Evolutionary conservation across 768 basidiomycete genomes (phyloP).

Genomic region (Phanerochaete sordida): DNA sequence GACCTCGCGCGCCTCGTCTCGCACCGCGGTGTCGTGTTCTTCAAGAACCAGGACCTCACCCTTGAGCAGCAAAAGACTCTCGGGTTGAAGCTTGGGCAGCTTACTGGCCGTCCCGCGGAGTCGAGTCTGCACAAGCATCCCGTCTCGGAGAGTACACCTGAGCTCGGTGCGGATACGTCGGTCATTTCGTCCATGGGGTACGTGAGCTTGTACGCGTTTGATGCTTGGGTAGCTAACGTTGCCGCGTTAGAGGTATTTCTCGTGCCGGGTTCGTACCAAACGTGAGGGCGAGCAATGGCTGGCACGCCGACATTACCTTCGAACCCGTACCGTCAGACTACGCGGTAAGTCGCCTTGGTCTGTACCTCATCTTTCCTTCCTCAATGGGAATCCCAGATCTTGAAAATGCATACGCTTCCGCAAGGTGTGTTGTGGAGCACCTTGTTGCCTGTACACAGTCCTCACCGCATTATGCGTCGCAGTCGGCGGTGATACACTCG

Average conservation of each 20-base stretch:
- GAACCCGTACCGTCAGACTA: conserved; percentile 60
- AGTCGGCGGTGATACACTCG: conserved; percentile 35
- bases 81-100: conserved; percentile 43
- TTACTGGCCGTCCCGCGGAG: conserved; percentile 44
- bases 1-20: conserved; percentile 52
- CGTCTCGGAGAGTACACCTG: conserved; percentile 43
- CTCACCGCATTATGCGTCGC: conserved; percentile 6
- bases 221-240: background rate
- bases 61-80: conserved; percentile 50
- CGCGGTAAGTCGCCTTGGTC: conserved; percentile 24
- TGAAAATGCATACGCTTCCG: conserved; percentile 33
- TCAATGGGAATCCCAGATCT: conserved; percentile 22
- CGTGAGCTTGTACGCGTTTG: background rate
- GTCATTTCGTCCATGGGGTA: conserved; percentile 47
- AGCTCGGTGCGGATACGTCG: conserved; percentile 50
- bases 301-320: conserved; percentile 61
- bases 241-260: conserved; percentile 33
- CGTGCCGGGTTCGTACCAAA: conserved; percentile 29
- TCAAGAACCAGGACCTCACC: conserved; percentile 50
- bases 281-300: conserved; percentile 39
- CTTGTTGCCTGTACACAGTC: background rate
- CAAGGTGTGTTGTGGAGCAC: conserved; percentile 3
- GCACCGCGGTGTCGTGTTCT: conserved; percentile 64
- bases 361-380: conserved; percentile 11
- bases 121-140: conserved; percentile 56